Evolutionary conservation across 2,329 filamentous ascomycete genomes (phyloP).

Genomic region (Verticillium isaacii): DNA sequence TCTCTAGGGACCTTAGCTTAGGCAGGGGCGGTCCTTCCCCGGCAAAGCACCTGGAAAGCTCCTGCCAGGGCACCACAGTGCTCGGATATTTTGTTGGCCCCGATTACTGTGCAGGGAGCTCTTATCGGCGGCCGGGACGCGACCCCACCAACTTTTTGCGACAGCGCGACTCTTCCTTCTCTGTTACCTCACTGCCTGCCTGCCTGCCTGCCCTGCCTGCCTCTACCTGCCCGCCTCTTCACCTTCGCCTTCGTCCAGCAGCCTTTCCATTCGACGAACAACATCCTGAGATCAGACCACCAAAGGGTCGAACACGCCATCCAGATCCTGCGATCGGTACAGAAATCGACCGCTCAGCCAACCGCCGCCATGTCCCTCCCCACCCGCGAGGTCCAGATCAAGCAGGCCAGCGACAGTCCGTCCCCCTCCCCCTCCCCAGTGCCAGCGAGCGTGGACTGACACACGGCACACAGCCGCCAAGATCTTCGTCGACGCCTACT

Average conservation of each 20-base stretch:
- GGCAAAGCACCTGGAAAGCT: too few relatives aligned
- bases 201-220: constrained; percentile 20
- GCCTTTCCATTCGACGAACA: too few relatives aligned
- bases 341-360: neutral
- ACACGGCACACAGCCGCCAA: constrained; percentile 54
- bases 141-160: constrained; percentile 1
- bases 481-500: constrained; percentile 69
- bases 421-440: constrained; percentile 3
- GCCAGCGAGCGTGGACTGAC: constrained; percentile 2
- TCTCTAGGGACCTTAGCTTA: too few relatives aligned
- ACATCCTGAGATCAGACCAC: neutral
- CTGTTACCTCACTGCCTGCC: constrained; percentile 16
- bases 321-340: too few relatives aligned
- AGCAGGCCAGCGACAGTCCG: constrained; percentile 41
- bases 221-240: too few relatives aligned
- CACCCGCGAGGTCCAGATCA: constrained; percentile 37
- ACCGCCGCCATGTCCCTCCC: constrained; percentile 27
- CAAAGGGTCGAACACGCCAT: neutral
- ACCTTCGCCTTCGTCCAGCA: too few relatives aligned
- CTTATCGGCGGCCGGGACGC: neutral
- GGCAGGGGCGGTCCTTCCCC: too few relatives aligned
- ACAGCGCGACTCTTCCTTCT: neutral
- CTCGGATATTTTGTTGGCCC: neutral
- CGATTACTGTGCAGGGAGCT: constrained; percentile 2
- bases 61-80: neutral